Base-by-base conservation (phyloP, 805 yeast species). In the Schizosaccharomyces osmophilus region DNA sequence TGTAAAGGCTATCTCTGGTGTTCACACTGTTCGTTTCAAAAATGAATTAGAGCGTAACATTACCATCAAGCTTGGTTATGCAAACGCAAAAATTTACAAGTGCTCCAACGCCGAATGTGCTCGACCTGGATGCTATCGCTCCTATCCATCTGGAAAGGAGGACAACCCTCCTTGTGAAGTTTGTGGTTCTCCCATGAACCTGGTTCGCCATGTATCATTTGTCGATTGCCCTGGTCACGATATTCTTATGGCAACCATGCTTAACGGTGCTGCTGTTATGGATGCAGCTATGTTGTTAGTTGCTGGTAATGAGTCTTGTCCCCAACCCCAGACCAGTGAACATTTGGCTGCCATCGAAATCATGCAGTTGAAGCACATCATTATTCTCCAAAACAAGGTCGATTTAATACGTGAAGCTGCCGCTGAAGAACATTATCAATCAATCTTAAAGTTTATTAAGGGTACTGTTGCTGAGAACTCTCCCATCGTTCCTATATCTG, bases 171-270 rank as follows among this genome's bases (percentile, higher is more conserved):
- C 84, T 71, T 87, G 97, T 75, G 85, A 84, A 70, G 81, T 87
- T 67, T 87, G 95, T 74, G 73, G 72, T n/a, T 95, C 95, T 62
- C 85, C 95, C 71, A 89, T 88, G 75, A 80, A 81, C 69, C 79
- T 93, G 67, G 82, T 88, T 55, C 87, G 99, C 75, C 99, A 93
- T 72, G 98, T 93, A 61, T 87, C 96, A 11, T 94, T 94, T 69
- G 98, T 94, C 64, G 99, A 93, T 78, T 94, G 98, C 78, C 99
- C 99, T 64, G 99, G 99, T 74, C 99, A 93, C 85, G 99, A 93
- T 78, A 94, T 93, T 77, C 83, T 93, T 73, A 93, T 93, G 99
- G 88, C 97, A 80, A 93, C 99, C 67, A 93, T 93, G 99, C 83
- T 93, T 81, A 89, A 97, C 59, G 99, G 99, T 72, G 99, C 99